Evolutionary conservation across 106 monocot genomes (phyloP), one percentile per base, ranked within the genome.

Genomic region (Xerophyta viscosa): DNA sequence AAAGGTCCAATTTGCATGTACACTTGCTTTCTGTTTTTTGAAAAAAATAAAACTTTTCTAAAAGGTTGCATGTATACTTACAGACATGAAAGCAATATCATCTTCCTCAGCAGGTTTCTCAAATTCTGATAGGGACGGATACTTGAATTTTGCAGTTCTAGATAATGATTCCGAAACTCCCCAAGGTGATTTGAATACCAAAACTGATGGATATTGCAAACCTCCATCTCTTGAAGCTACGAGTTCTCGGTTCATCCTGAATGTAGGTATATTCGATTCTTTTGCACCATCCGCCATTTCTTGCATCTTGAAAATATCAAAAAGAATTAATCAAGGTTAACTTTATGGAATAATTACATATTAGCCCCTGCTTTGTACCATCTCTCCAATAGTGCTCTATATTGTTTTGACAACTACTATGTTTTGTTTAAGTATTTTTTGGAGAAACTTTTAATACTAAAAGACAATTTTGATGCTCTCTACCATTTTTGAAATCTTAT

Each of bases 41-140:
- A n/a, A n/a, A n/a, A n/a, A n/a, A n/a, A n/a, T n/a, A n/a, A n/a
- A n/a, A n/a, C n/a, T n/a, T n/a, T n/a, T n/a, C n/a, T n/a, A n/a
- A n/a, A 26, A 1, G 27, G 30, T 24, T 10, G 8, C 31, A 23
- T 41, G 24, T 24, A 20, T 10, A 69, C 73, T 41, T 68, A 93
- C 92, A 59, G 72, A 56, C 92, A 93, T 87, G 61, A 83, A 93
- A 18, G 92, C 80, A 61, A 93, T 84, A 68, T 93, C 87, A 28
- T 87, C 92, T 52, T 93, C 80, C 0, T 50, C 66, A 31, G 22
- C 65, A 30, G 92, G 83, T 53, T 63, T 77, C 42, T 75, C 24
- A 6, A 84, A 52, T 43, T 27, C 56, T 49, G 55, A 47, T 0
- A 67, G 39, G 60, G 31, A 22, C 46, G 87, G 87, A 70, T 87